These are phyloP conservation scores for Hypoxylon sp. DNA, from an alignment of 2,329 filamentous ascomycete species.

Conservation along the genomic window DNA sequence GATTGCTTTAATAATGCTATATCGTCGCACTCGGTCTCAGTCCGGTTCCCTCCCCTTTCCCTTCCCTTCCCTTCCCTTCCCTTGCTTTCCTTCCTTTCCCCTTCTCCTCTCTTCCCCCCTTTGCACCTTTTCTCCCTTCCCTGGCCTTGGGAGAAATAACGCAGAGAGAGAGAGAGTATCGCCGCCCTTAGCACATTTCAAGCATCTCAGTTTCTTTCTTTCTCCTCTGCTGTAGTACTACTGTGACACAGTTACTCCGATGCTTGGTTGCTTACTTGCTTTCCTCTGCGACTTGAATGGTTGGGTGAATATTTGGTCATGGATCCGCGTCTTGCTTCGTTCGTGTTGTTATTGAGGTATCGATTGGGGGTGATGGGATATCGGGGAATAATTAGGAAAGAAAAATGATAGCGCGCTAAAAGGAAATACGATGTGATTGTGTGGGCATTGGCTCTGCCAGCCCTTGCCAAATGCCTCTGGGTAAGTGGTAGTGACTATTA, in stretches of 20 bases:
- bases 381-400: slow-evolving; percentile 36
- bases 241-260: neutral
- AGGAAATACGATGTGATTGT: slow-evolving; percentile 31
- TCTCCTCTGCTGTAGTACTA: neutral
- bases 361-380: slow-evolving; percentile 29
- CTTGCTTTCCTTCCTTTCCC: neutral
- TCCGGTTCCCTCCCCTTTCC: neutral
- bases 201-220: neutral
- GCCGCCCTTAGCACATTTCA: neutral
- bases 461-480: slow-evolving; percentile 16
- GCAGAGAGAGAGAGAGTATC: neutral
- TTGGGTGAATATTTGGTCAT: slow-evolving; percentile 25
- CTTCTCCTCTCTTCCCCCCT: neutral
- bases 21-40: slow-evolving; percentile 1
- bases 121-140: no score
- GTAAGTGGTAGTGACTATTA: neutral
- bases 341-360: slow-evolving; percentile 36
- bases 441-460: slow-evolving; percentile 19
- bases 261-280: slow-evolving; percentile 1
- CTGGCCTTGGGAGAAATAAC: neutral
- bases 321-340: slow-evolving; percentile 40
- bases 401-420: slow-evolving; percentile 39
- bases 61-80: neutral
- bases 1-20: slow-evolving; percentile 26
- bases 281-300: neutral